Base-by-base conservation (phyloP, 2,329 filamentous ascomycete species). In the Aspergillus flavus region DNA sequence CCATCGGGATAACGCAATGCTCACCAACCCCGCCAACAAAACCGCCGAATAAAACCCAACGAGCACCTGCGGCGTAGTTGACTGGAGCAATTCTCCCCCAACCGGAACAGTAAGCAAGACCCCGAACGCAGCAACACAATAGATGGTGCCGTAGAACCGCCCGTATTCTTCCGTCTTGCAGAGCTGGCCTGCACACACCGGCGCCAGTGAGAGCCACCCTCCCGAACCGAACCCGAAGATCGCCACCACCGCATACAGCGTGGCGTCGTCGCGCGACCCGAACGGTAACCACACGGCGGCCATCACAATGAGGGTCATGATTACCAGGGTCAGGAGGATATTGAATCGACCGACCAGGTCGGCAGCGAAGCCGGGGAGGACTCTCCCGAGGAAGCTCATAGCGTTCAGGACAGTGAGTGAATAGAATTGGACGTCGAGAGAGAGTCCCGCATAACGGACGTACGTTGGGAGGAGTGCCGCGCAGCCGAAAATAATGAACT, bases 181-280 rank as follows among this genome's bases (percentile, higher is more conserved):
- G 0, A 82, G 75, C 55, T 83, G 80, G 0, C 81, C 82, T 26
- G 83, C 75, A 59, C 82, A 84, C 0, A 82, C 82, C 52, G 74
- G 66, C 6, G 78, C 76, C 1, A 83, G 73, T 0, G 79, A 80
- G n/a, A 84, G 71, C 72, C 81, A 84, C 0, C 80, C 79, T 0
- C 82, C 82, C 1, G 80, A 82, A 0, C 81, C 81, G n/a, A 84
- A 82, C 0, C 82, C 83, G 71, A 82, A 85, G 0, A 84, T 66
- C 0, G 79, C 81, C 1, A 79, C 74, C 41, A 83, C 83, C 0
- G 73, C 74, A 59, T 83, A 84, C 2, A 84, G 67, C 0, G 78
- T 80, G 0, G 69, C 72, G 4, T 79, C 71, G 19, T 75, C 73
- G 0, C 71, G 76, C 1, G 79, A 76, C 0, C 80, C 82, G 63